Evolutionary conservation across 176 grass and related monocot species (phyloP).

Genomic region (Aegilops tauschii): DNA sequence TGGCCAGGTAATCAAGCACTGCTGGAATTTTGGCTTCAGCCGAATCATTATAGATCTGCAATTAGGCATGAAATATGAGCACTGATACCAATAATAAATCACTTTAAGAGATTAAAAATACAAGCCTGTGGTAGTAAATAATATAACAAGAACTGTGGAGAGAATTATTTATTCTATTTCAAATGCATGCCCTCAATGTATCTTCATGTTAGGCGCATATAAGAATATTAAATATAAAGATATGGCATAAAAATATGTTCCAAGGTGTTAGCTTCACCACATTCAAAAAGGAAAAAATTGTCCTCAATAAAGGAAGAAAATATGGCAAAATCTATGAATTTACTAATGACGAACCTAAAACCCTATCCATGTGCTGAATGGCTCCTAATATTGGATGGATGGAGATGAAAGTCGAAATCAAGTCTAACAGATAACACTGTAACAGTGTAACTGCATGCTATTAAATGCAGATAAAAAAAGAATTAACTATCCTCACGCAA

Average conservation of each 20-base stretch:
- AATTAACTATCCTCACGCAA: background rate
- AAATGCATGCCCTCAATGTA: background rate
- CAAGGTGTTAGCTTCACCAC: background rate
- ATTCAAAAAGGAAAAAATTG: background rate
- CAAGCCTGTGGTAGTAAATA: slow-evolving; percentile 7
- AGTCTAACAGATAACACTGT: background rate
- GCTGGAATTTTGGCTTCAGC: slow-evolving; percentile 90
- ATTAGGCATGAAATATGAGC: slow-evolving; percentile 19
- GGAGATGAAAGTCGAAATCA: background rate
- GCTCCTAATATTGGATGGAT: background rate
- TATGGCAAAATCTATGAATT: background rate
- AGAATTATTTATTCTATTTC: background rate
- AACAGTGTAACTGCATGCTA: background rate
- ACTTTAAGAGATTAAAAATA: slow-evolving; percentile 18
- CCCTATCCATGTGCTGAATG: background rate
- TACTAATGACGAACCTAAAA: background rate
- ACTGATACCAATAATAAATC: background rate
- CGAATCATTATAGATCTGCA: slow-evolving; percentile 83
- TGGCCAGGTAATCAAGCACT: slow-evolving; percentile 84
- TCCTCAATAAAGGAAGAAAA: too few relatives aligned
- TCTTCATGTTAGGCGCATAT: slow-evolving; percentile 1
- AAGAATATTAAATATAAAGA: background rate
- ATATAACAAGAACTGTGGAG: background rate
- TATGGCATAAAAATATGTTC: slow-evolving; percentile 22
- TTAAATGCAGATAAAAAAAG: slow-evolving; percentile 7